A percentile compares a stretch with the other conserved stretches of the same genome.
Evolutionary conservation across 495 filamentous ascomycete species (phyloP).

Genomic region (Astrothelium macrocarpum): DNA sequence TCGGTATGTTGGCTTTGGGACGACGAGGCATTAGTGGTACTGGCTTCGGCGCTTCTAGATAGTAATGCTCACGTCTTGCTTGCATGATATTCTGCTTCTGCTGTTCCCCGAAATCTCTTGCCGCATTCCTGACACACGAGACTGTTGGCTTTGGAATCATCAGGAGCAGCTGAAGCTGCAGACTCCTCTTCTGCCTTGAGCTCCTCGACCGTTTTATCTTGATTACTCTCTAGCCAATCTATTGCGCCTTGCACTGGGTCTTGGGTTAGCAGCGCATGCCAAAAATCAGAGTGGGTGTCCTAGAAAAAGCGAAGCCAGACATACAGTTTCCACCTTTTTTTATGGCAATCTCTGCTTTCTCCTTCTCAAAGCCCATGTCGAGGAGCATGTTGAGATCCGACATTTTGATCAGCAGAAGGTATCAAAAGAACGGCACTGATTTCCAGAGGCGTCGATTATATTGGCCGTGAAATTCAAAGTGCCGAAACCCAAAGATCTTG

Average conservation of each 20-base stretch:
- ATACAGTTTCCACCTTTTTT: conserved; percentile 66
- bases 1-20: conserved; percentile 62
- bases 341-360: conserved; percentile 69
- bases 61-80: conserved; percentile 24
- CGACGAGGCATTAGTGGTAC: background rate
- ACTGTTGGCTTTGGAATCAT: conserved; percentile 53
- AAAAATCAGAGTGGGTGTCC: background rate
- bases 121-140: conserved; percentile 85
- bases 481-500: no score
- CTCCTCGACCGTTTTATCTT: conserved; percentile 73
- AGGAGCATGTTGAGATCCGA: conserved; percentile 71
- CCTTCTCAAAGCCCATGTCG: conserved; percentile 90
- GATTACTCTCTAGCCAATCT: conserved; percentile 86
- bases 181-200: conserved; percentile 55
- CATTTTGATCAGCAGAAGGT: background rate
- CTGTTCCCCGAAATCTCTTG: conserved; percentile 74
- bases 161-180: conserved; percentile 44
- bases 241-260: conserved; percentile 71
- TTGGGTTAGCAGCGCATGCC: conserved; percentile 9
- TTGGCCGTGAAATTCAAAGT: no score
- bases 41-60: background rate
- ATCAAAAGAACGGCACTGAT: conserved; percentile 46
- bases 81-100: conserved; percentile 82
- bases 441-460: background rate
- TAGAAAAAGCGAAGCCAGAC: conserved; percentile 25